A percentile compares a stretch with the other conserved stretches of the same genome.
Evolutionary conservation across 345 rosid species (phyloP).

Genomic region (Eucalyptus curtisii): DNA sequence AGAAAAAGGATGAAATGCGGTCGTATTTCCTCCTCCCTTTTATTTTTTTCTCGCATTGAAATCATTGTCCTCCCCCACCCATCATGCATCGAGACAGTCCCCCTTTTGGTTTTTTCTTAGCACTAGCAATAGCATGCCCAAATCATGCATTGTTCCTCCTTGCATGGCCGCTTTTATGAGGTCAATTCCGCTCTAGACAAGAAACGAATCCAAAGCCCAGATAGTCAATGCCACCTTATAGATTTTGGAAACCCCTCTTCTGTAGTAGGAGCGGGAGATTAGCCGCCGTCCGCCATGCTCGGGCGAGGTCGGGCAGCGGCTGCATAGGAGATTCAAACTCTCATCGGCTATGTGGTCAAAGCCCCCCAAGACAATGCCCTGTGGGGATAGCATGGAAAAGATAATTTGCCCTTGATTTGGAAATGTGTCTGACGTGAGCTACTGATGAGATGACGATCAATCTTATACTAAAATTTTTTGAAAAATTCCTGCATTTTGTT

Average conservation of each 20-base stretch:
- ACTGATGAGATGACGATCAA: neutral
- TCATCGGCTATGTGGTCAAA: neutral
- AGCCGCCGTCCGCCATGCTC: neutral
- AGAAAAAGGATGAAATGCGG: neutral
- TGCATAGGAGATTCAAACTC: neutral
- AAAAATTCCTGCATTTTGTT: neutral
- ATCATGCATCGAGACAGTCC: neutral
- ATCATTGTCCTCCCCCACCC: neutral
- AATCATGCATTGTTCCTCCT: neutral
- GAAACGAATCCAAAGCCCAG: neutral
- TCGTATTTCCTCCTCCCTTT: neutral
- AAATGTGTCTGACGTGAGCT: fast-evolving
- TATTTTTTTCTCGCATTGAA: neutral
- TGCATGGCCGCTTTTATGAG: neutral
- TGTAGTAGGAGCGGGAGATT: neutral
- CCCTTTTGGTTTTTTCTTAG: neutral
- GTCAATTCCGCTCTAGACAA: neutral
- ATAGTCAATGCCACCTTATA: neutral
- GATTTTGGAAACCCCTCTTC: neutral
- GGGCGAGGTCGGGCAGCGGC: fast-evolving
- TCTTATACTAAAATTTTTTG: neutral
- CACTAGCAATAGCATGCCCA: neutral
- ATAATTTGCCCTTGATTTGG: neutral
- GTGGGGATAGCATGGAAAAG: neutral
- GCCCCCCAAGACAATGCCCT: neutral